phyloP scores from a whole-genome alignment of 768 basidiomycete species.

The Plicaturopsis crispa region DNA sequence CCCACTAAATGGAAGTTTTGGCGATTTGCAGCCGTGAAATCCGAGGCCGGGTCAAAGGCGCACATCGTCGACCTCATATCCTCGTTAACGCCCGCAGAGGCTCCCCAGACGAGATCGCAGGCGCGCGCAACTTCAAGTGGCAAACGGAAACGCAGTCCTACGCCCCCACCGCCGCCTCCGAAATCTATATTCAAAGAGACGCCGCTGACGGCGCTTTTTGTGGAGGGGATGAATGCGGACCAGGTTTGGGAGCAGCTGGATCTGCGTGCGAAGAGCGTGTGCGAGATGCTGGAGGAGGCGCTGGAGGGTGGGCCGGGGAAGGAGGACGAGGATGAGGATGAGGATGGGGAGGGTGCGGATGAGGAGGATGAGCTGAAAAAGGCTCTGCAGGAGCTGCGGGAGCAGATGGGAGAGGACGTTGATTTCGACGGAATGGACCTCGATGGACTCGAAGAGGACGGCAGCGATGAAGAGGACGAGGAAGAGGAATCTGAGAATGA shows the following conservation, averaged over 20 bases:
- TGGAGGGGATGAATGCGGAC: slow-evolving; percentile 73
- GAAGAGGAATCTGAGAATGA: slow-evolving; percentile 29
- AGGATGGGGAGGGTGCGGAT: slow-evolving; percentile 22
- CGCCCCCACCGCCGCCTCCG: slow-evolving; percentile 22
- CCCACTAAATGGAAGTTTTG: not conserved
- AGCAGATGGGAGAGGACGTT: slow-evolving; percentile 20
- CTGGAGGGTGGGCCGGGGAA: slow-evolving; percentile 44
- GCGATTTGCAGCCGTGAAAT: slow-evolving; percentile 45
- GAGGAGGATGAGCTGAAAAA: slow-evolving; percentile 22
- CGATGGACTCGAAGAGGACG: slow-evolving; percentile 14
- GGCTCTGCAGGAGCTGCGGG: slow-evolving; percentile 13
- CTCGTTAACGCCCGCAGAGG: slow-evolving; percentile 57
- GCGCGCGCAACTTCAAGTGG: slow-evolving; percentile 28
- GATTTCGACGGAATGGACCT: slow-evolving; percentile 16
- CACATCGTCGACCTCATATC: slow-evolving; percentile 60
- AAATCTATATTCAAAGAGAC: slow-evolving; percentile 42
- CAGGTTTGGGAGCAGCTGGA: slow-evolving; percentile 96
- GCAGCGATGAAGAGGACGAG: slow-evolving; percentile 17
- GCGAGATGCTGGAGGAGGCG: slow-evolving; percentile 57
- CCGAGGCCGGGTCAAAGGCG: slow-evolving; percentile 58
- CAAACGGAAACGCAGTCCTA: slow-evolving; percentile 34
- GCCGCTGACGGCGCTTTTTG: slow-evolving; percentile 67
- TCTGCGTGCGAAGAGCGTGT: slow-evolving; percentile 63
- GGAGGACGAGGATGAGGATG: slow-evolving; percentile 20
- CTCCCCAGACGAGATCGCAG: slow-evolving; percentile 73